Evolutionary conservation across 768 basidiomycete species (phyloP), one percentile per base, ranked within the genome.

Genomic region (Cantharellus cinnabarinus): DNA sequence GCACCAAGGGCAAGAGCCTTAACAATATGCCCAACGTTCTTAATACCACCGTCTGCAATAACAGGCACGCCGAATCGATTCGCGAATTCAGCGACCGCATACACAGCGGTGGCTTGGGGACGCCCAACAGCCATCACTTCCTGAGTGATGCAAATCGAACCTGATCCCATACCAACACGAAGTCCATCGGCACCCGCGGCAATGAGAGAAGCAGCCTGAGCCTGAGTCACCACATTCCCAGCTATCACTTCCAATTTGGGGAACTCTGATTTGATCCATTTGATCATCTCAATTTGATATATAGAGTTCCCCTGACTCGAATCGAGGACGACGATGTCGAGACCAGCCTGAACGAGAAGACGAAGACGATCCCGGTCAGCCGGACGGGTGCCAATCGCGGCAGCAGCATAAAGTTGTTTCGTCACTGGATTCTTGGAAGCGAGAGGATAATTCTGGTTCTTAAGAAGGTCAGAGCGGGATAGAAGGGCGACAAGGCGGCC

Each of bases 51-150:
- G 68, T 99, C 95, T 3, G 95, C 94, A 61, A 95, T 84, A 65
- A 95, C 89, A 2, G 95, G 95, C 0, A 99, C 83, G 38, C 94
- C 95, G 69, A 99, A 98, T 67, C 84, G 81, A 71, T 68, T 77
- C 5, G 93, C 80, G 67, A 99, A 97, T 72, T 99, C 91, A 37
- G 93, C 80, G 7, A 98, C 94, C 50, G 87, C 82, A 67, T 85
- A 87, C n/a, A 98, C 90, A n/a, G 94, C 94, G 0, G 91, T 91
- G 2, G 93, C 95, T 70, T 99, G 95, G 0, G 94, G 95, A 14
- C 95, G 81, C 10, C 95, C 95, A 57, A 98, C 94, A 5, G 95
- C 95, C 88, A 97, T 98, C 66, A 99, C 85, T 68, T 98, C 95
- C 71, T 99, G 95, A 3, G 95, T 99, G 72, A 99, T 99, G 69